Base-by-base conservation (phyloP, 176 grass and related monocot species). In the Lolium multiflorum region DNA sequence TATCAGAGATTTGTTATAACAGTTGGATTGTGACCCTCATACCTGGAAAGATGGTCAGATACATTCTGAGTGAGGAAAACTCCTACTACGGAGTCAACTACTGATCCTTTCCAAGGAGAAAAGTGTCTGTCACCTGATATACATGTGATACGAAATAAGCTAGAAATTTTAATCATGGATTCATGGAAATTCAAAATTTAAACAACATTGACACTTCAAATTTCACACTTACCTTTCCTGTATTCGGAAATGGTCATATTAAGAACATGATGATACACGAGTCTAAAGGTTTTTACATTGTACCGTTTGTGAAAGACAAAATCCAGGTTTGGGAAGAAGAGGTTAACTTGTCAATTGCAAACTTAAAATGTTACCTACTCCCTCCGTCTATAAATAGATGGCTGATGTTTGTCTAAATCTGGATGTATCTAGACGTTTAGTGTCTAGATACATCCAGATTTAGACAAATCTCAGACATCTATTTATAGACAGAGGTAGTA, bases 41-140 rank as follows among this genome's bases (percentile, higher is more conserved):
- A 66, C 63, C 63, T 66, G 31, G 91, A 95, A 87, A 95, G 93
- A 89, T 95, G 91, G 71, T 95, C 93, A 59, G 91, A 76, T 48
- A 95, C 93, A 82, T 95, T 95, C 72, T 95, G 93, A 75, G 93
- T 95, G n/a, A 95, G 93, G 75, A 95, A 95, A 21, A 93, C 93
- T 38, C 93, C 93, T 66, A 95, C 84, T 38, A 93, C 91, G 63
- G 93, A 95, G 60, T 95, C 93, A 54, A 95, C 87, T 20, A 95
- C 86, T 71, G 93, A 95, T 89, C 93, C 93, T 91, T 95, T 95
- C 93, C 93, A 95, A 52, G 91, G 91, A 80, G 93, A 95, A 52
- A 95, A 95, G n/a, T 62, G 81, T 13, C 93, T 90, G 49, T 95
- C 91, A 5, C 93, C 91, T 95, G 83, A 90, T 73, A 88, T 71